Evolutionary conservation across 352 stramenopile species (phyloP).

Genomic region (Vaucheria bursata): DNA sequence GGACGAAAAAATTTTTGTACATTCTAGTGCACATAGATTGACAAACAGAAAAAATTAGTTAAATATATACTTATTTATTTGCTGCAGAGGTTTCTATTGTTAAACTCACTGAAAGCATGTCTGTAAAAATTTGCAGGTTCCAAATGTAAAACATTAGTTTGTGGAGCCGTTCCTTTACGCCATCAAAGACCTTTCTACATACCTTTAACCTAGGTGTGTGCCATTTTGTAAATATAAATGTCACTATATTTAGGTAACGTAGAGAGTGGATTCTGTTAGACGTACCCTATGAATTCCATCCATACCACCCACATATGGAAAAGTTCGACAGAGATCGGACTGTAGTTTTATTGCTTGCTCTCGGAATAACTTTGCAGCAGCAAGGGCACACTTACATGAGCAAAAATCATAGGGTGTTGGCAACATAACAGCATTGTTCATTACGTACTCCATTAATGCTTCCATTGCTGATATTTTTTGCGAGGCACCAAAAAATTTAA

Average conservation of each 20-base stretch:
- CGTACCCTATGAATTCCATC: not conserved
- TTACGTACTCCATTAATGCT: constrained; percentile 38
- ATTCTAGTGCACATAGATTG: no score
- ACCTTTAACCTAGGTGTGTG: no score
- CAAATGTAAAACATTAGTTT: no score
- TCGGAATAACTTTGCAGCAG: constrained; percentile 11
- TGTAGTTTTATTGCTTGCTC: constrained; percentile 35
- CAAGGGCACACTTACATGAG: constrained; percentile 13
- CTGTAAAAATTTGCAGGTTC: no score
- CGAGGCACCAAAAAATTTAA: constrained; percentile 31
- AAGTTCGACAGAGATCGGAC: constrained; percentile 28
- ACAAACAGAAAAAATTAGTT: no score
- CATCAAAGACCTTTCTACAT: no score
- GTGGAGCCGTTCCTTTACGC: no score
- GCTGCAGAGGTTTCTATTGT: no score
- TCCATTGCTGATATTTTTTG: constrained; percentile 36
- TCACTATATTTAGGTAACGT: not conserved
- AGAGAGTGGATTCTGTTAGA: not conserved
- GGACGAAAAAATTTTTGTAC: no score
- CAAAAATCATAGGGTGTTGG: constrained; percentile 23
- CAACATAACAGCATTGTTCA: constrained; percentile 26
- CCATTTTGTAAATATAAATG: not conserved
- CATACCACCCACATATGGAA: constrained; percentile 28
- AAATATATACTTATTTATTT: no score
- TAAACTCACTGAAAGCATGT: no score